Percentiles rank a stretch among this genome's conserved stretches.
phyloP scores from a whole-genome alignment of 169 alveolate species.

The Perkinsus marinus region DNA sequence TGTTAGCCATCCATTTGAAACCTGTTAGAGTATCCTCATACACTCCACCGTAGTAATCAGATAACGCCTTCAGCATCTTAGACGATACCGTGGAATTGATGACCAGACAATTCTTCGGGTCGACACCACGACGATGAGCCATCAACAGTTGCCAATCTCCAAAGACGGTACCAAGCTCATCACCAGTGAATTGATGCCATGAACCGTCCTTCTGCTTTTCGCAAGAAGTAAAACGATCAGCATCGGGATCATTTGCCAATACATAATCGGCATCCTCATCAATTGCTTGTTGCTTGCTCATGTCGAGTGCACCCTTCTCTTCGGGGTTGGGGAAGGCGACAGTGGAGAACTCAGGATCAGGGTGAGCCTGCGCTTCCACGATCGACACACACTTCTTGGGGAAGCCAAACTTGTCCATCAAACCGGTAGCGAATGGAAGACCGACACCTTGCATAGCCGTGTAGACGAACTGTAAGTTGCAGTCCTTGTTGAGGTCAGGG shows the following conservation, averaged over 20 bases:
- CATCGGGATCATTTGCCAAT: constrained; percentile 57
- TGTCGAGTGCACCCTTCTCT: constrained; percentile 40
- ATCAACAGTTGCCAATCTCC: constrained; percentile 24
- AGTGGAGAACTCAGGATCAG: constrained; percentile 47
- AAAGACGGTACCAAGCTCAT: constrained; percentile 42
- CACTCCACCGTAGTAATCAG: constrained; percentile 26
- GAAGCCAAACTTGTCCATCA: constrained; percentile 40
- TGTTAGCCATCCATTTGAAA: constrained; percentile 35
- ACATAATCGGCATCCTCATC: constrained; percentile 26
- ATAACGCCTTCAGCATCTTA: constrained; percentile 32
- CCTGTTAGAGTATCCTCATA: constrained; percentile 42
- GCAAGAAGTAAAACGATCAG: constrained; percentile 46
- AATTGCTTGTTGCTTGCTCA: constrained; percentile 33
- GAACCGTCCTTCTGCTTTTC: constrained; percentile 33
- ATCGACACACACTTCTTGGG: constrained; percentile 13
- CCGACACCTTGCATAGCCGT: constrained; percentile 62
- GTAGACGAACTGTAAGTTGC: constrained; percentile 34
- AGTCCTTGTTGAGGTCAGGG: constrained; percentile 16
- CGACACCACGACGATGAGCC: constrained; percentile 20
- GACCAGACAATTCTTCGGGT: constrained; percentile 26
- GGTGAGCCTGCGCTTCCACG: constrained; percentile 33
- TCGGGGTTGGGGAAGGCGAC: constrained; percentile 47
- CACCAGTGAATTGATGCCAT: constrained; percentile 46
- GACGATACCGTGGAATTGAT: constrained; percentile 42
- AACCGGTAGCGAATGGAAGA: constrained; percentile 28